These are phyloP conservation scores for Candida montana DNA, from an alignment of 805 yeast genomes.

Conservation along the genomic window DNA sequence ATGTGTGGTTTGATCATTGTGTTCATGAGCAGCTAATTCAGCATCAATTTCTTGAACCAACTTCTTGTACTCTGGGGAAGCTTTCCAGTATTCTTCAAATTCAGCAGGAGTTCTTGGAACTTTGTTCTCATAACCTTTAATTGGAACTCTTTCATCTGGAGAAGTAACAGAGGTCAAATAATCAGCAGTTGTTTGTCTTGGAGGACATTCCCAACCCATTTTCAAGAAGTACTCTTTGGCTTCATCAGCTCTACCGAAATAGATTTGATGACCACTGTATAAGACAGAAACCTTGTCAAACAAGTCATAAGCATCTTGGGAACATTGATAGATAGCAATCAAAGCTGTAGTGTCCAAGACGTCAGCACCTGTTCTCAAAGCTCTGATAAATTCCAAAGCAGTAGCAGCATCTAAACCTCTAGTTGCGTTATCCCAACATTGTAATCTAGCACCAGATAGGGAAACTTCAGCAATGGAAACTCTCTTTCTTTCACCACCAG, in stretches of 20 bases:
- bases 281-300: constrained; percentile 49
- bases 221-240: constrained; percentile 45
- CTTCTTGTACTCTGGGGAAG: constrained; percentile 36
- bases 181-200: constrained; percentile 56
- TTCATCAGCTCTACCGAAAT: constrained; percentile 39
- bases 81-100: constrained; percentile 46
- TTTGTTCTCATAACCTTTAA: constrained; percentile 37
- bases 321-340: constrained; percentile 57
- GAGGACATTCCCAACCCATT: constrained; percentile 54
- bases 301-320: constrained; percentile 49
- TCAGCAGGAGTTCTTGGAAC: constrained; percentile 52
- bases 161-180: constrained; percentile 51
- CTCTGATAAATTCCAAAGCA: constrained; percentile 51
- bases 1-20: constrained; percentile 33
- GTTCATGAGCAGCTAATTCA: background rate
- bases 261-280: constrained; percentile 54
- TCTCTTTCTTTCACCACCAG: constrained; percentile 74
- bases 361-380: constrained; percentile 46
- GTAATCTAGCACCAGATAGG: constrained; percentile 41
- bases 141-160: constrained; percentile 43
- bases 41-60: constrained; percentile 40
- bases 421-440: constrained; percentile 59
- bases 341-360: constrained; percentile 47
- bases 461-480: constrained; percentile 67
- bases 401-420: constrained; percentile 63